Conservation (phyloP, 352 stramenopile genomes). For the Saprolegnia diclina region DNA sequence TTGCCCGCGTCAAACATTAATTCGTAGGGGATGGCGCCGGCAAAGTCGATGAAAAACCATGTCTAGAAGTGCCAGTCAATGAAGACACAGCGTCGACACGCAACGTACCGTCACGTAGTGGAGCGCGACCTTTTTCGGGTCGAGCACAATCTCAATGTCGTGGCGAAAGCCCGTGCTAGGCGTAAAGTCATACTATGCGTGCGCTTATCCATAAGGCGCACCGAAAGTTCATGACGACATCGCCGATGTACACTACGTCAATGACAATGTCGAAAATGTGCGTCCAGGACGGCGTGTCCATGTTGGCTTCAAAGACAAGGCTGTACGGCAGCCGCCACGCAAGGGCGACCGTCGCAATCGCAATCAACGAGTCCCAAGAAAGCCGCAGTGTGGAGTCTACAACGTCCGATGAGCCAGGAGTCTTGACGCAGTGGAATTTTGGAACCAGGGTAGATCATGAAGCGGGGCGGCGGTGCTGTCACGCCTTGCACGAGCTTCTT, state of each 20-base stretch:
- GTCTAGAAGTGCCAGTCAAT: conserved; percentile 28
- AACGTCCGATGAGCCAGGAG: neutral
- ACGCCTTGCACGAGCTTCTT: conserved; percentile 21
- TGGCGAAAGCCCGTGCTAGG: conserved; percentile 48
- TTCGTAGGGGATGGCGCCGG: conserved; percentile 52
- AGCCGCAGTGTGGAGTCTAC: conserved; percentile 41
- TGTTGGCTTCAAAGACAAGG: conserved; percentile 37
- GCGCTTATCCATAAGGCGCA: too few relatives aligned
- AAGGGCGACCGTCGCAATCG: conserved; percentile 47
- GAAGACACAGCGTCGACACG: neutral
- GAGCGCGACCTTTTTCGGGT: conserved; percentile 42
- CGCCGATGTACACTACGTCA: conserved; percentile 42
- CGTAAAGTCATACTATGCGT: too few relatives aligned
- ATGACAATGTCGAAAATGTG: conserved; percentile 46
- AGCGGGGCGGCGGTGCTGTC: conserved; percentile 6
- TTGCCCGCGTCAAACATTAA: conserved; percentile 34
- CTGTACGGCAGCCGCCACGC: conserved; percentile 56
- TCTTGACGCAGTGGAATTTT: neutral
- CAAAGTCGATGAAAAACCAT: conserved; percentile 50
- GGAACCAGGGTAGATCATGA: conserved; percentile 31
- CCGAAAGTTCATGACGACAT: conserved; percentile 54
- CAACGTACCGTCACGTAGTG: conserved; percentile 41
- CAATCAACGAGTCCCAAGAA: conserved; percentile 49
- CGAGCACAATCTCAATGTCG: conserved; percentile 52
- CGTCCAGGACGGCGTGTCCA: conserved; percentile 30